phyloP scores from a whole-genome alignment of 345 rosid species.

The Linum tenue region DNA sequence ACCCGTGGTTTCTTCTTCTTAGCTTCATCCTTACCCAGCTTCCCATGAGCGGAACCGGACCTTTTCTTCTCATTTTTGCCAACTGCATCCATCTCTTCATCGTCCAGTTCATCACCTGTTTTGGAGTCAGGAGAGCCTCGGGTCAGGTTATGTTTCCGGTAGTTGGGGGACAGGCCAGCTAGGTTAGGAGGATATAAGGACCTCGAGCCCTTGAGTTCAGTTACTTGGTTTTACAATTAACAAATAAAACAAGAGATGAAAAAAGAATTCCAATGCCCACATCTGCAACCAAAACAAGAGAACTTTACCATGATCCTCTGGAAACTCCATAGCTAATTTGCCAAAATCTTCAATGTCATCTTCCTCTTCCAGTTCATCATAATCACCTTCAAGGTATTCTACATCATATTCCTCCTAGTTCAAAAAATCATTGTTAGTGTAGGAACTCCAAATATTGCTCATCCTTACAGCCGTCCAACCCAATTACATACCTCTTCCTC shows the following conservation, averaged over 20 bases:
- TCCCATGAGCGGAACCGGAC: not conserved
- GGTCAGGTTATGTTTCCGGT: not conserved
- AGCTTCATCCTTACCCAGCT: not conserved
- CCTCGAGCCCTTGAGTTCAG: not conserved
- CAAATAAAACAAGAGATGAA: not conserved
- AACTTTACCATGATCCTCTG: conserved; percentile 26
- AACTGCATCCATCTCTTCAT: not conserved
- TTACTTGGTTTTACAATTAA: no score
- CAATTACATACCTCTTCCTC: conserved; percentile 33
- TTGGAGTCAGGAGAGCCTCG: not conserved
- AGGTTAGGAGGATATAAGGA: not conserved
- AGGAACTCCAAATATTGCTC: not conserved
- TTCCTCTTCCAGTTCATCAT: conserved; percentile 70
- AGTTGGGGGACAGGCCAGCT: no score
- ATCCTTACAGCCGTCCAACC: not conserved
- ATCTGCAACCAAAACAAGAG: not conserved
- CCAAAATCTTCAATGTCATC: conserved; percentile 86
- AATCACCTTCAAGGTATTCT: conserved; percentile 66
- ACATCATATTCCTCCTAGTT: conserved; percentile 49
- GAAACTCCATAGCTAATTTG: conserved; percentile 26
- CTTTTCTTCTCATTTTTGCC: not conserved
- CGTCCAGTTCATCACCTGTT: not conserved
- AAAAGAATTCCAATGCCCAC: not conserved
- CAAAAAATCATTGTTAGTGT: not conserved
- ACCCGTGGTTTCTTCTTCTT: conserved; percentile 4